Evolutionary conservation across 306 rosid genomes (phyloP), one percentile per base, ranked within the genome.

Genomic region (Dalbergia oliveri): DNA sequence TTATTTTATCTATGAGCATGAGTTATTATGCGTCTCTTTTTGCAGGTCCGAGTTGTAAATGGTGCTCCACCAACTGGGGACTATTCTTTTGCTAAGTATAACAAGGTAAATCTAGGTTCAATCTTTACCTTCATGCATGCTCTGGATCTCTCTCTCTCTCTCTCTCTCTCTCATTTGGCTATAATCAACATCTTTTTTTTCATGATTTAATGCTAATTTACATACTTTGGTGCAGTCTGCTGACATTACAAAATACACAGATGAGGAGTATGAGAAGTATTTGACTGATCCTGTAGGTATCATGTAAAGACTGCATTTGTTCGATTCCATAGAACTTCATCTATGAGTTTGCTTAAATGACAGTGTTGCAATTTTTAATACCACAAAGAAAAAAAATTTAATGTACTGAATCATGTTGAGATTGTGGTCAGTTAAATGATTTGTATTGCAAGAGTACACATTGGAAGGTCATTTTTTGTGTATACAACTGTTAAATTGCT

Each of bases 61-160:
- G 93, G 97, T 26, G 89, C 87, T 67, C 98, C 97, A 9, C 99
- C 99, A 31, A 89, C 89, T 0, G 98, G 98, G 66, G 98, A 95
- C 79, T 95, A 95, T 84, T 91, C 99, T 68, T 95, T 93, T 88
- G 99, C 97, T 60, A 95, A 93, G 89, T 95, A 87, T 84, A 95
- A 95, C 82, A 95, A 93, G 98, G 99, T 95, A 69, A 54, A 2
- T 26, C 9, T 49, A 11, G 68, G 60, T 67, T 66, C 81, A 0
- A 14, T 61, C 23, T 70, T 66, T 71, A 41, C 47, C 69, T 81
- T 61, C 11, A 1, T 43, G 65, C 54, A 44, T 76, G 53, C 9
- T 58, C 31, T 65, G 72, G 3, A 26, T 26, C 3, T 2, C 31
- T 26, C 31, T 26, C 31, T 26, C 31, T 26, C 31, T 26, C 31